Percentiles rank a stretch among this genome's conserved stretches.
phyloP scores from a whole-genome alignment of 805 yeast species.

The Kluyveromyces lactis region DNA sequence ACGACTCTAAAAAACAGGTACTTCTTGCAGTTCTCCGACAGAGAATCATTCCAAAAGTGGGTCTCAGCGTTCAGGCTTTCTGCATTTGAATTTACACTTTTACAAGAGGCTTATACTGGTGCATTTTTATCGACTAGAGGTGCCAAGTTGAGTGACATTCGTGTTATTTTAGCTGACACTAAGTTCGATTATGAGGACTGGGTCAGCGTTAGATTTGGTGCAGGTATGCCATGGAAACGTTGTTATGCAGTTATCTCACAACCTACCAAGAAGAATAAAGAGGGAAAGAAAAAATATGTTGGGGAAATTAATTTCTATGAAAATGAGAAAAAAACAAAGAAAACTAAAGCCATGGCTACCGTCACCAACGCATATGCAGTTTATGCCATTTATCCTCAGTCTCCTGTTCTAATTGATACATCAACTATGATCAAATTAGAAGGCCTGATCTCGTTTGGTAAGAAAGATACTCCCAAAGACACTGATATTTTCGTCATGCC shows the following conservation, averaged over 20 bases:
- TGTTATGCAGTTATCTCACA: conserved; percentile 88
- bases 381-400: conserved; percentile 89
- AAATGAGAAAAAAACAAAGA: conserved; percentile 64
- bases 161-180: conserved; percentile 75
- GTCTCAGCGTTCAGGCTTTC: conserved; percentile 74
- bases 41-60: conserved; percentile 65
- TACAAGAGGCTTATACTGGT: conserved; percentile 96
- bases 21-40: conserved; percentile 66
- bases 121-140: conserved; percentile 91
- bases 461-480: conserved; percentile 41
- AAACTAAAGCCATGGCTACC: conserved; percentile 69
- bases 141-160: conserved; percentile 74
- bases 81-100: conserved; percentile 66
- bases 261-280: conserved; percentile 36
- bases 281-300: conserved; percentile 27
- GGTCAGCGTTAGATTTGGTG: conserved; percentile 90
- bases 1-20: conserved; percentile 88
- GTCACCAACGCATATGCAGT: conserved; percentile 61
- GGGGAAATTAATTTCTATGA: conserved; percentile 80
- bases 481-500: conserved; percentile 52
- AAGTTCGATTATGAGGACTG: conserved; percentile 86
- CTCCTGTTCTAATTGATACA: conserved; percentile 70
- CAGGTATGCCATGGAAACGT: conserved; percentile 97
- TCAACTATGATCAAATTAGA: conserved; percentile 86
- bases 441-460: conserved; percentile 61